phyloP scores from a whole-genome alignment of 2,329 filamentous ascomycete genomes.

The Bipolaris oryzae region DNA sequence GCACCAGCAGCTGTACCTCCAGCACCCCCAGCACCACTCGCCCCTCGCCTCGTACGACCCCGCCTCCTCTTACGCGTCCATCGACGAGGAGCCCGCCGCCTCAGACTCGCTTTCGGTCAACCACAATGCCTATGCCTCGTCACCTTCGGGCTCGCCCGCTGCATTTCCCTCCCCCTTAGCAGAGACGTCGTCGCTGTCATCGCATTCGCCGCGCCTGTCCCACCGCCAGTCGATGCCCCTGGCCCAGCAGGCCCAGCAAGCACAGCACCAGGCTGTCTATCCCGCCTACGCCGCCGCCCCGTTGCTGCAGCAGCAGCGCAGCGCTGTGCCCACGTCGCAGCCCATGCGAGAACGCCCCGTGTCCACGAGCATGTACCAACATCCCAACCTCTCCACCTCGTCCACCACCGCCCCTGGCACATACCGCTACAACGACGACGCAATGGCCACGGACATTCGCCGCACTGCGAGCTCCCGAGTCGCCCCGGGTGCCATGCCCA shows the following conservation, averaged over 20 bases:
- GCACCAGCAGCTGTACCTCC: background rate
- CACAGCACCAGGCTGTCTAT: conserved; percentile 46
- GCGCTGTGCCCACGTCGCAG: conserved; percentile 35
- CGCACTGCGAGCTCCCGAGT: conserved; percentile 69
- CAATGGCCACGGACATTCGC: conserved; percentile 42
- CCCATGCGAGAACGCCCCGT: conserved; percentile 48
- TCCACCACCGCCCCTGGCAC: conserved; percentile 50
- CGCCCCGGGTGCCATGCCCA: conserved; percentile 65
- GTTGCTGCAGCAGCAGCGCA: conserved; percentile 37
- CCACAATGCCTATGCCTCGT: conserved; percentile 46
- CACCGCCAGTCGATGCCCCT: conserved; percentile 54
- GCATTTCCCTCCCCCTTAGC: conserved; percentile 34
- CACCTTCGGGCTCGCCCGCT: conserved; percentile 33
- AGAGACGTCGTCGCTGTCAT: conserved; percentile 33
- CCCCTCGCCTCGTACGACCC: conserved; percentile 26
- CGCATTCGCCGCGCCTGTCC: conserved; percentile 44
- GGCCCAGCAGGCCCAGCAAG: conserved; percentile 51
- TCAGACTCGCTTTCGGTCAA: conserved; percentile 49
- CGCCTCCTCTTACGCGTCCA: conserved; percentile 9
- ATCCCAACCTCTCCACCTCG: conserved; percentile 55
- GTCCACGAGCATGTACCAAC: conserved; percentile 56
- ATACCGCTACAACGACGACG: conserved; percentile 57
- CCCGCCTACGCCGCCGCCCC: conserved; percentile 37
- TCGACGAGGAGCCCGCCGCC: conserved; percentile 38
- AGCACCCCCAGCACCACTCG: conserved; percentile 24